phyloP scores from a whole-genome alignment of 768 basidiomycete species.

The Rhizopogon vulgaris region DNA sequence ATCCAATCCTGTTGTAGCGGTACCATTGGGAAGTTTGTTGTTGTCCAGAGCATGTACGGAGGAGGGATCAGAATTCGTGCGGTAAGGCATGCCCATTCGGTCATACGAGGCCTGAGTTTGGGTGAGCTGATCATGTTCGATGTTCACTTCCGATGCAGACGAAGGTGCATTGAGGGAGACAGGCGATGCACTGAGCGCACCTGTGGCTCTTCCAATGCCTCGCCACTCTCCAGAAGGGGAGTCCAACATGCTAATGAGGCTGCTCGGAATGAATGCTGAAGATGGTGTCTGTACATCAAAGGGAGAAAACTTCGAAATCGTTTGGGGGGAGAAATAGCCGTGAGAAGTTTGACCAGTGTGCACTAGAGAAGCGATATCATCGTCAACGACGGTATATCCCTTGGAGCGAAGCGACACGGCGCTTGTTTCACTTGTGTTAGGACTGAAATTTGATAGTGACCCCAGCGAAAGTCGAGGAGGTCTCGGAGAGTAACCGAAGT shows the following conservation, averaged over 20 bases:
- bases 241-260: constrained; percentile 39
- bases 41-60: constrained; percentile 11
- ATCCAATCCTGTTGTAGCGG: constrained; percentile 11
- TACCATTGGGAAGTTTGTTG: constrained; percentile 7
- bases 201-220: constrained; percentile 11
- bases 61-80: constrained; percentile 31
- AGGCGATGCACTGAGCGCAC: constrained; percentile 34
- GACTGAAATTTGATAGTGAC: constrained; percentile 19
- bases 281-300: constrained; percentile 42
- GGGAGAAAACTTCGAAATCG: constrained; percentile 40
- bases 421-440: constrained; percentile 7
- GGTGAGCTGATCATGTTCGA: constrained; percentile 37
- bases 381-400: constrained; percentile 36
- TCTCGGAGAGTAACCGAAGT: constrained; percentile 17
- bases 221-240: constrained; percentile 57
- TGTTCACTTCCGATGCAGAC: constrained; percentile 18
- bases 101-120: constrained; percentile 17
- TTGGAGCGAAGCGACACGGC: constrained; percentile 24
- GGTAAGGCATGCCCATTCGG: constrained; percentile 22
- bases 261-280: constrained; percentile 48
- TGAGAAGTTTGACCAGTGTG: constrained; percentile 12
- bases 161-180: constrained; percentile 30
- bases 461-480: constrained; percentile 27
- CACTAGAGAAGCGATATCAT: constrained; percentile 29
- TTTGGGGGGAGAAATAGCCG: constrained; percentile 12